Evolutionary conservation across 2,329 filamentous ascomycete species (phyloP).

Genomic region (Cladosporium sp.): DNA sequence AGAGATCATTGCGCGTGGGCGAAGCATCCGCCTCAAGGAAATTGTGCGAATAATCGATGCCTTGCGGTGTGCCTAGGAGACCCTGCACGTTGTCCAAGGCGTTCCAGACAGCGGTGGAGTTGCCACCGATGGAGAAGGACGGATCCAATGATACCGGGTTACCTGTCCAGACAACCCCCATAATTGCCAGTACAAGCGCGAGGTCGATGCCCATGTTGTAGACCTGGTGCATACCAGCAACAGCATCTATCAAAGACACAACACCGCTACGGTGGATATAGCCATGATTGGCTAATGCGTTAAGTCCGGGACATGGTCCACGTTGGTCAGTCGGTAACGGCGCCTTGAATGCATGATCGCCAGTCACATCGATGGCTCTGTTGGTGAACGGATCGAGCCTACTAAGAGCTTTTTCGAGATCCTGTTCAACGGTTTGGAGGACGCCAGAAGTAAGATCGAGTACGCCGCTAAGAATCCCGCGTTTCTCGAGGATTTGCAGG

Average conservation of each 20-base stretch:
- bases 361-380: constrained; percentile 20
- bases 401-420: constrained; percentile 8
- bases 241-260: constrained; percentile 32
- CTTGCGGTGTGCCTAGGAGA: constrained; percentile 30
- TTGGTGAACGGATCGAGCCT: constrained; percentile 3
- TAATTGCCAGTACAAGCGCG: constrained; percentile 31
- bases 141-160: constrained; percentile 44
- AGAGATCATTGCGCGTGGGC: constrained; percentile 55
- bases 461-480: constrained; percentile 6
- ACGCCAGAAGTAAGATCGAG: constrained; percentile 2
- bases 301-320: constrained; percentile 25
- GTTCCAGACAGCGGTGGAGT: constrained; percentile 36
- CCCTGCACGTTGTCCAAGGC: constrained; percentile 38
- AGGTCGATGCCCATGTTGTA: constrained; percentile 36
- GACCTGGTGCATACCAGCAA: constrained; percentile 21
- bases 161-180: constrained; percentile 35
- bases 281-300: constrained; percentile 35
- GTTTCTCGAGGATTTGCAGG: constrained; percentile 6
- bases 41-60: constrained; percentile 55
- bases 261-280: constrained; percentile 32
- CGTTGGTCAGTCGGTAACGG: constrained; percentile 21
- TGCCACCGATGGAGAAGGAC: constrained; percentile 33
- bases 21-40: constrained; percentile 57
- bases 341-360: constrained; percentile 19
- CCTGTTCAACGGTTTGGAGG: constrained; percentile 14